Base-by-base conservation (phyloP, 495 filamentous ascomycete genomes). In the Hypoxylon fuscum region DNA sequence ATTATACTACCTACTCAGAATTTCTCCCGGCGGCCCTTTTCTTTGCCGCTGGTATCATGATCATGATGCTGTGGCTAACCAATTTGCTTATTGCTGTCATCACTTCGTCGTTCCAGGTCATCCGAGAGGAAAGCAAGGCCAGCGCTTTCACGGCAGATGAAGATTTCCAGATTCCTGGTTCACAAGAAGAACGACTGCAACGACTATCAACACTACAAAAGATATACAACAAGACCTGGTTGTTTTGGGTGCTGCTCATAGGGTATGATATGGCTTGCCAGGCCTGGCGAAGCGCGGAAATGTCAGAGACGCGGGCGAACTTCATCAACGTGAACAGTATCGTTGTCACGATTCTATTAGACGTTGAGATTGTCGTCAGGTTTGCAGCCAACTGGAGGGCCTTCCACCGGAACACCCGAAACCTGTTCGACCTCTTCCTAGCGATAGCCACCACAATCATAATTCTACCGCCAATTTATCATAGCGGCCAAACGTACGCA, bases 21-120 rank as follows among this genome's bases (percentile, higher is more conserved):
- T 97, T 95, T 64, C 84, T 97, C 20, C 85, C 89, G 1, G 83
- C 90, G 3, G 91, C 93, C 6, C 75, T 95, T 5, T 96, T 93
- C 76, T 96, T 96, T 62, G 92, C 88, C 21, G 84, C 82, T 55
- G 92, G 90, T 1, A 89, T 96, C 69, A 86, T 99, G 40, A 91
- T 99, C 68, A 84, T 99, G 83, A 95, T 89, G 77, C 81, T 99
- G 29, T 99, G 95, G 95, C 83, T 99, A 69, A 92, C 94, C 55
- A 97, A 97, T 74, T 84, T 99, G 77, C 80, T 99, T 21, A 95
- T 99, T 70, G 95, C 95, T 9, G 96, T 99, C 54, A 99, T 99
- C 68, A 99, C 95, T 0, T 95, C 94, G 18, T 96, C 95, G 6
- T 98, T 99, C 70, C 96, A 99, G 73, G 91, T 99, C 61, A 99